phyloP scores from a whole-genome alignment of 73 alveolate species.

The Blepharisma stoltei region DNA sequence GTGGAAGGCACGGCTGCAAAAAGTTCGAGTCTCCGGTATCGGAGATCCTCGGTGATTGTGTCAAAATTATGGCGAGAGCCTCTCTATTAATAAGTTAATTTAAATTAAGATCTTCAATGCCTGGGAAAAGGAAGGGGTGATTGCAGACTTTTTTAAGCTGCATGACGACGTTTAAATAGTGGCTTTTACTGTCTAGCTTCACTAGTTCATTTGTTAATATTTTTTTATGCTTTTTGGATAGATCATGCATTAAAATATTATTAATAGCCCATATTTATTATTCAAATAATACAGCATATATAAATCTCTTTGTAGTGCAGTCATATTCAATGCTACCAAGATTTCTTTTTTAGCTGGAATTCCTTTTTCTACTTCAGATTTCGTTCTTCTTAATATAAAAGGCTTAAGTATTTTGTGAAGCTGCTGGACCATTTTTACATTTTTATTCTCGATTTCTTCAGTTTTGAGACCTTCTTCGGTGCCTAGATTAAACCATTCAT shows the following conservation, averaged over 20 bases:
- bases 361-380: slow-evolving; percentile 93
- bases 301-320: slow-evolving; percentile 76
- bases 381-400: slow-evolving; percentile 92
- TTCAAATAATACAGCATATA: too few species aligned
- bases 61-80: slow-evolving; percentile 47
- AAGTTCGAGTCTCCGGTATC: too few species aligned
- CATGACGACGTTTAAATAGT: slow-evolving; percentile 86
- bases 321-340: slow-evolving; percentile 81
- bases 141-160: slow-evolving; percentile 90
- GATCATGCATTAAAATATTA: too few species aligned
- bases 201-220: slow-evolving; percentile 46
- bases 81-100: too few species aligned
- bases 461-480: slow-evolving; percentile 52
- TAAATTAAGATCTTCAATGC: too few species aligned
- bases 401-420: slow-evolving; percentile 94
- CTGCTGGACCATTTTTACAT: slow-evolving; percentile 82
- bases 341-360: slow-evolving; percentile 96
- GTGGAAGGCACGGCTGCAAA: too few species aligned
- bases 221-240: too few species aligned
- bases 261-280: too few species aligned
- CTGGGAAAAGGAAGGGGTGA: slow-evolving; percentile 91
- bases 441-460: slow-evolving; percentile 87
- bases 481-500: slow-evolving; percentile 81
- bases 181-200: slow-evolving; percentile 70
- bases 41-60: too few species aligned